phyloP scores from a whole-genome alignment of 2,329 filamentous ascomycete species.

The Apiospora rasikravindrae region DNA sequence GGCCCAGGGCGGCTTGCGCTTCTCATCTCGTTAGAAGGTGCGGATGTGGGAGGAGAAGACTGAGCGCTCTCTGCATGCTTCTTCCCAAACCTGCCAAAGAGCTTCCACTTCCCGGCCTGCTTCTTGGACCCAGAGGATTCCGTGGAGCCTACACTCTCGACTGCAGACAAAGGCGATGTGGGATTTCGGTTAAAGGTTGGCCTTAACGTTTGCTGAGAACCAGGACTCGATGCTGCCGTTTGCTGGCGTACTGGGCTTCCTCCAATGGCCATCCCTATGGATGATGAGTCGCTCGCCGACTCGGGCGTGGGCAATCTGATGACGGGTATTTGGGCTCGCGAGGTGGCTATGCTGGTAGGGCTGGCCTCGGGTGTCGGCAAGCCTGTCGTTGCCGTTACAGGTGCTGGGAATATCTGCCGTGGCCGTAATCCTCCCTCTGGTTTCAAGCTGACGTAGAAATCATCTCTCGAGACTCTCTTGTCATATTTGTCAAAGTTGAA shows the following conservation, averaged over 20 bases:
- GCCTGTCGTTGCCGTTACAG: constrained; percentile 32
- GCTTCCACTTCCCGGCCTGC: constrained; percentile 62
- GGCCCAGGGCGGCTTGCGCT: constrained; percentile 27
- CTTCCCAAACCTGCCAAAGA: constrained; percentile 62
- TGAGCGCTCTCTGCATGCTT: constrained; percentile 40
- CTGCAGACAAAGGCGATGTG: constrained; percentile 31
- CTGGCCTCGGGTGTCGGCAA: constrained; percentile 50
- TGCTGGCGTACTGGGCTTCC: constrained; percentile 45
- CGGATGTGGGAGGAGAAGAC: constrained; percentile 24
- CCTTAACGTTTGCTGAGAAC: constrained; percentile 24
- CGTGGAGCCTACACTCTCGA: constrained; percentile 29
- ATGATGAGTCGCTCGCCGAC: constrained; percentile 45
- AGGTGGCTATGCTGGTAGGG: constrained; percentile 39
- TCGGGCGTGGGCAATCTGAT: constrained; percentile 50
- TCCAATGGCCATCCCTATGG: constrained; percentile 76
- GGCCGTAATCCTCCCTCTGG: constrained; percentile 29
- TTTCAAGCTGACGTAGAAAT: constrained; percentile 43
- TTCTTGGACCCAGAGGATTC: constrained; percentile 44
- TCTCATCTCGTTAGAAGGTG: constrained; percentile 30
- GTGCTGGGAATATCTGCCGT: constrained; percentile 7
- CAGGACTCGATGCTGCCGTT: constrained; percentile 3
- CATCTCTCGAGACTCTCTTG: constrained; percentile 53
- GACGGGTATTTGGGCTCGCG: constrained; percentile 36
- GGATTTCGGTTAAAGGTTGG: constrained; percentile 25
- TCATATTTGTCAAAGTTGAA: constrained; percentile 37